Conservation (phyloP, 441 rosid species). For the Pelargonium myrrhifolium region DNA sequence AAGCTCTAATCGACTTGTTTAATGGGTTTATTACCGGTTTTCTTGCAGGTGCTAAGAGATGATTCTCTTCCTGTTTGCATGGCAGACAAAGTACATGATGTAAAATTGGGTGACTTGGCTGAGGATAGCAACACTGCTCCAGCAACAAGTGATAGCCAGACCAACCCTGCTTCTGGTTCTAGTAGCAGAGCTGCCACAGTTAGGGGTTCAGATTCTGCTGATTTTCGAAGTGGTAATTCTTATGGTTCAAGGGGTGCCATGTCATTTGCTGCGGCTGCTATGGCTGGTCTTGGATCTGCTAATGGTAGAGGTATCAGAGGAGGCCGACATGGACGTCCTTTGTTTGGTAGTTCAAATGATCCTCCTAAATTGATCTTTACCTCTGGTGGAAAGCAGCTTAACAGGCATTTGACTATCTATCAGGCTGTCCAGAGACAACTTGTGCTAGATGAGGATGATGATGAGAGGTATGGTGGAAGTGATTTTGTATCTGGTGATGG, state of each 20-base stretch:
- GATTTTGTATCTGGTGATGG: conserved; percentile 90
- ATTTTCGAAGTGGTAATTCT: conserved; percentile 57
- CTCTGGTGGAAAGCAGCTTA: conserved; percentile 88
- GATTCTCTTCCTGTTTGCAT: conserved; percentile 88
- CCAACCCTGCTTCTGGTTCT: conserved; percentile 69
- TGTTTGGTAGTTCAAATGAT: conserved; percentile 60
- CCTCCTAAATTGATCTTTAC: conserved; percentile 78
- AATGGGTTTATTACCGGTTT: conserved; percentile 11
- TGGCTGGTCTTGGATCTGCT: conserved; percentile 94
- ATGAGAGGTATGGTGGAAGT: conserved; percentile 74
- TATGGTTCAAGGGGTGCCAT: conserved; percentile 89
- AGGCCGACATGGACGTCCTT: conserved; percentile 80
- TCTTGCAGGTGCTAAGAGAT: conserved; percentile 71
- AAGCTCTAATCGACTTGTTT: background rate
- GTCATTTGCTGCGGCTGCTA: conserved; percentile 98
- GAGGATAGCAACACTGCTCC: conserved; percentile 53
- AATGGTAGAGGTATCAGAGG: conserved; percentile 93
- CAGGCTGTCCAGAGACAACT: conserved; percentile 97
- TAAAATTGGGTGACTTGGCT: conserved; percentile 73
- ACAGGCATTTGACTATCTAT: conserved; percentile 90
- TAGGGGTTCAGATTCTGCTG: conserved; percentile 71
- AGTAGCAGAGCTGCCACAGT: conserved; percentile 67
- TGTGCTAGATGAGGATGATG: conserved; percentile 85
- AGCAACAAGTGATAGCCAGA: conserved; percentile 51
- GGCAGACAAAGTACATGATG: conserved; percentile 95